phyloP scores from a whole-genome alignment of 2,329 filamentous ascomycete genomes.

The Venturia effusa region DNA sequence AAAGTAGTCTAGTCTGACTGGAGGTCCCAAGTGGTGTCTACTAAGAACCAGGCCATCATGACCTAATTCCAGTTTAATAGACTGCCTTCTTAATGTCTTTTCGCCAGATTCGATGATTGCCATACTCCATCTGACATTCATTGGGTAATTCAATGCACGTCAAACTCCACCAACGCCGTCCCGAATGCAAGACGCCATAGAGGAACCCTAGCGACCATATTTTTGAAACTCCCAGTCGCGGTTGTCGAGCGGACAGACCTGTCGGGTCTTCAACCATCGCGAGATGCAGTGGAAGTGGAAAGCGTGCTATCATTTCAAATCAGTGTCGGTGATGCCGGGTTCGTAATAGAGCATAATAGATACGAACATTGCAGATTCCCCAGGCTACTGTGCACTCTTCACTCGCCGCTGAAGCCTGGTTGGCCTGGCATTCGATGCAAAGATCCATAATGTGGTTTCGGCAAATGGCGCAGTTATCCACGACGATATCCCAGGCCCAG shows the following conservation, averaged over 20 bases:
- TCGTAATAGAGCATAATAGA: too few species aligned
- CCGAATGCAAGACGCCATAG: background rate
- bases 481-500: slow-evolving; percentile 99
- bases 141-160: background rate
- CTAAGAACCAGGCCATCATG: background rate
- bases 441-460: slow-evolving; percentile 99
- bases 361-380: slow-evolving; percentile 94
- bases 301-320: slow-evolving; percentile 60
- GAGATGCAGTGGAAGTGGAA: slow-evolving; percentile 99
- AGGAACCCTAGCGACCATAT: slow-evolving; percentile 58
- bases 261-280: slow-evolving; percentile 96
- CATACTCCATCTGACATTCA: background rate
- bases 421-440: slow-evolving; percentile 97
- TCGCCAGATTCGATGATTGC: background rate
- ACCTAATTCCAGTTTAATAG: too few species aligned
- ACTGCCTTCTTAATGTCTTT: background rate
- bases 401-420: slow-evolving; percentile 91
- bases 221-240: slow-evolving; percentile 99
- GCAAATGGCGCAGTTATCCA: slow-evolving; percentile 99
- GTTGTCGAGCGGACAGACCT: slow-evolving; percentile 96
- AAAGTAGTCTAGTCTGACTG: background rate
- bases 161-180: background rate
- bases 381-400: slow-evolving; percentile 98
- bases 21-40: background rate
- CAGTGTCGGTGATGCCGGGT: too few species aligned